These are phyloP conservation scores for Pseudogymnoascus sp. DNA, from an alignment of 2,329 filamentous ascomycete genomes.

Conservation along the genomic window DNA sequence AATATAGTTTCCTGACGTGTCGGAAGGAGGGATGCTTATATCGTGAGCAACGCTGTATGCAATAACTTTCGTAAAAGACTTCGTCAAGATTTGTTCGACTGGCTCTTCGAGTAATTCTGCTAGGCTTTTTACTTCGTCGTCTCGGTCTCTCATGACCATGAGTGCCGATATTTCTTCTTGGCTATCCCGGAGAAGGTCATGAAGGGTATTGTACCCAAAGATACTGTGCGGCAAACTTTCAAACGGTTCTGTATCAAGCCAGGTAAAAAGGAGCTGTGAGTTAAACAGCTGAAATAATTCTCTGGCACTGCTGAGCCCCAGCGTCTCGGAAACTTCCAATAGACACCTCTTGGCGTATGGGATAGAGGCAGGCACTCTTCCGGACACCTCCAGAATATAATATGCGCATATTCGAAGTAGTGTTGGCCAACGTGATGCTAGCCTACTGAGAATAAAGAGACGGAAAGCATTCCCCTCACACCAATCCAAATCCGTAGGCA, in stretches of 20 bases:
- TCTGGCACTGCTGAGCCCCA: conserved; percentile 56
- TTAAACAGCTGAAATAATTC: conserved; percentile 77
- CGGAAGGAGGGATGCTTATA: conserved; percentile 37
- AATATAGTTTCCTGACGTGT: conserved; percentile 34
- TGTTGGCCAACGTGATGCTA: conserved; percentile 80
- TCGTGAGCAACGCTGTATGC: conserved; percentile 81
- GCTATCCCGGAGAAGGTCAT: conserved; percentile 59
- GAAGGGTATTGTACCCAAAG: conserved; percentile 66
- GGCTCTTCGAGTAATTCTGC: conserved; percentile 46
- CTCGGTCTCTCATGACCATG: conserved; percentile 70
- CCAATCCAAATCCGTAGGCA: conserved; percentile 65
- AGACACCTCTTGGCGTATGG: conserved; percentile 68
- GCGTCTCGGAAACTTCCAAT: conserved; percentile 50
- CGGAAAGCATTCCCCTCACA: conserved; percentile 79
- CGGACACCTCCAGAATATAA: conserved; percentile 86
- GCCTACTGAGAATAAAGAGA: conserved; percentile 62
- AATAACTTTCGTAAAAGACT: conserved; percentile 67
- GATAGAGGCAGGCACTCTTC: conserved; percentile 54
- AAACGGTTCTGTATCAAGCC: conserved; percentile 62
- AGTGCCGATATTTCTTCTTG: conserved; percentile 73
- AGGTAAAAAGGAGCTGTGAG: conserved; percentile 83
- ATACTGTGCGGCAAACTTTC: conserved; percentile 73
- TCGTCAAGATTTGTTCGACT: conserved; percentile 49
- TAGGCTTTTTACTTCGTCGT: conserved; percentile 52
- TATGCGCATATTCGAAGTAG: conserved; percentile 81